Evolutionary conservation across 2,329 filamentous ascomycete genomes (phyloP).

Genomic region (Leptodontidium sp.): DNA sequence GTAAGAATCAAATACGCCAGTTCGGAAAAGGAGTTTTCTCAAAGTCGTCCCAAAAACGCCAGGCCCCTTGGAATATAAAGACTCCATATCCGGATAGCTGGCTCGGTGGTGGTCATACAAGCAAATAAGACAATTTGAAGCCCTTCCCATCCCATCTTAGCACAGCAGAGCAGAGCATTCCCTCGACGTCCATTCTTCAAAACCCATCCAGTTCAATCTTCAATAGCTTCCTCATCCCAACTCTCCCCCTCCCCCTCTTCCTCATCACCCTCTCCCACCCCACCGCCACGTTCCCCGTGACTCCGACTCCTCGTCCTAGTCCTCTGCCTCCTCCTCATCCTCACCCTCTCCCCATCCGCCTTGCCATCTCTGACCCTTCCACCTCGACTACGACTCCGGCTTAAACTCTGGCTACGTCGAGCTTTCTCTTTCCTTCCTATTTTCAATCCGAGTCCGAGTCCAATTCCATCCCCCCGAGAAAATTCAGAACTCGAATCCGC

Average conservation of each 20-base stretch:
- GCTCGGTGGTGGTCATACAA: no score
- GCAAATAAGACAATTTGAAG: no score
- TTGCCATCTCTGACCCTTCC: not conserved
- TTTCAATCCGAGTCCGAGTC: not conserved
- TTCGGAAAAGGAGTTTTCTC: no score
- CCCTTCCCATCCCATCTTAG: not conserved
- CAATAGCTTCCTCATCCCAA: conserved; percentile 22
- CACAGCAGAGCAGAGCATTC: no score
- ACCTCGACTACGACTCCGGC: conserved; percentile 22
- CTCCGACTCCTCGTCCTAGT: conserved; percentile 35
- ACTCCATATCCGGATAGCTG: no score
- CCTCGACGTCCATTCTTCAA: not conserved
- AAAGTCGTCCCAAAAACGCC: no score
- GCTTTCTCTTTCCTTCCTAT: conserved; percentile 21
- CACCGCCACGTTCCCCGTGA: conserved; percentile 9
- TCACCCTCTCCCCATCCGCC: conserved; percentile 17
- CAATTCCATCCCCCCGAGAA: not conserved
- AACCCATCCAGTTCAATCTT: conserved; percentile 21
- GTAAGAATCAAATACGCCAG: no score
- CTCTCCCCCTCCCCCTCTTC: conserved; percentile 5
- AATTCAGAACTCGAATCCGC: not conserved
- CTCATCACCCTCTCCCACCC: not conserved
- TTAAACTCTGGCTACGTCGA: conserved; percentile 38
- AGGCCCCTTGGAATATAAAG: no score
- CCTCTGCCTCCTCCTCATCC: conserved; percentile 37